A percentile compares a stretch with the other conserved stretches of the same genome.
Conservation (phyloP, 768 basidiomycete species). For the Coprinopsis cinerea region DNA sequence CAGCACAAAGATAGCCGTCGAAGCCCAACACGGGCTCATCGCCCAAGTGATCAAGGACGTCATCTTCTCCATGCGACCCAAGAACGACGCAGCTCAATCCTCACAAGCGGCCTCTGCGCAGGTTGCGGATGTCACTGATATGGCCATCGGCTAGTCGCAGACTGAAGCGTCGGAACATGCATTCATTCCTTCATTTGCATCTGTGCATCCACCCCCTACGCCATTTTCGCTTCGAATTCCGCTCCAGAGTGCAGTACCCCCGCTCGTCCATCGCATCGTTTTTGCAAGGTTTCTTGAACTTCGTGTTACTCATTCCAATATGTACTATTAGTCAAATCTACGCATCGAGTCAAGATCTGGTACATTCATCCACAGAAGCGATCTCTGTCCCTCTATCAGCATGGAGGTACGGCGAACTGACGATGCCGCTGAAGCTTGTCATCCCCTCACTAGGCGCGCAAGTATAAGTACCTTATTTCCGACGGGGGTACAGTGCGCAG, state of each 20-base stretch:
- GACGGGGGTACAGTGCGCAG: too few species aligned
- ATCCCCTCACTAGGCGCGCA: too few species aligned
- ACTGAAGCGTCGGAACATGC: neutral
- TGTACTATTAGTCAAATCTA: neutral
- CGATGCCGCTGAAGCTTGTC: too few species aligned
- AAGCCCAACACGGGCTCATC: slow-evolving; percentile 92
- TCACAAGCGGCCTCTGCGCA: slow-evolving; percentile 17
- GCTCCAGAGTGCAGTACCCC: neutral
- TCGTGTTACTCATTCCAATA: neutral
- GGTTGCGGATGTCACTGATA: slow-evolving; percentile 37
- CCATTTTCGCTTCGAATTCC: neutral
- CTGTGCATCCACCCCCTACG: neutral
- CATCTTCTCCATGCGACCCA: slow-evolving; percentile 67
- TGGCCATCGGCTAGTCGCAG: slow-evolving; percentile 39
- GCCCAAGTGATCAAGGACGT: slow-evolving; percentile 91
- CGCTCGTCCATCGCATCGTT: neutral
- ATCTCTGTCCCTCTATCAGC: too few species aligned
- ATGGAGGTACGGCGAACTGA: too few species aligned
- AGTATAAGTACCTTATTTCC: too few species aligned
- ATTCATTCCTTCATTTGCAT: too few species aligned
- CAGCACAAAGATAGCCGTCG: slow-evolving; percentile 84
- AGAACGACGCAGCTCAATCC: neutral
- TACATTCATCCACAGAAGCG: neutral
- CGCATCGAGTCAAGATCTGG: neutral
- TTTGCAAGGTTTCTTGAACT: neutral